Conservation (phyloP, 768 basidiomycete genomes). For the Podaxis sp. region DNA sequence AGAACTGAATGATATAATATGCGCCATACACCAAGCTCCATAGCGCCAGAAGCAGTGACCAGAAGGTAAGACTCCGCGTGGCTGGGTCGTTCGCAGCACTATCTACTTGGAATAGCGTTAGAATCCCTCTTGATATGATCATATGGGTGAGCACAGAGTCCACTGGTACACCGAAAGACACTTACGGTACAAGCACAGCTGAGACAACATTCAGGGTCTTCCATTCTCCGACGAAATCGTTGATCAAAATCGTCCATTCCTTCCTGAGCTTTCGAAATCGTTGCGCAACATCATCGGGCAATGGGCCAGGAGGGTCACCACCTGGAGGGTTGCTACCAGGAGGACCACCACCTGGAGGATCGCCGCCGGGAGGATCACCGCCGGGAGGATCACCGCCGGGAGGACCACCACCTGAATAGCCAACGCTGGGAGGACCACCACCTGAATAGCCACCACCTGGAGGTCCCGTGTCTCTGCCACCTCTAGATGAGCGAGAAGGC, state of each 20-base stretch:
- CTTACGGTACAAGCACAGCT: not conserved
- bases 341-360: not conserved
- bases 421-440: no score
- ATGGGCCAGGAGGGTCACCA: not conserved
- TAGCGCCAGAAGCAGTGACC: not conserved
- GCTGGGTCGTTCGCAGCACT: not conserved
- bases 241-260: not conserved
- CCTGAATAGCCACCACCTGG: no score
- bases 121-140: not conserved
- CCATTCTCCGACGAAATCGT: not conserved
- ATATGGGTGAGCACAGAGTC: slow-evolving; percentile 9
- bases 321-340: not conserved
- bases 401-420: no score
- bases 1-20: slow-evolving; percentile 6
- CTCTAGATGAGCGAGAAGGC: not conserved
- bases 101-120: not conserved
- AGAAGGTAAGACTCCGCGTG: not conserved
- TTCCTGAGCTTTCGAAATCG: not conserved
- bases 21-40: slow-evolving; percentile 5
- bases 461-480: no score
- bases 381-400: not conserved
- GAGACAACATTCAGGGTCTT: not conserved
- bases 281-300: not conserved
- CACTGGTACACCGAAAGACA: not conserved
- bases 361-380: not conserved